These are phyloP conservation scores for Stagonosporopsis tanaceti DNA, from an alignment of 2,329 filamentous ascomycete species.

Conservation along the genomic window DNA sequence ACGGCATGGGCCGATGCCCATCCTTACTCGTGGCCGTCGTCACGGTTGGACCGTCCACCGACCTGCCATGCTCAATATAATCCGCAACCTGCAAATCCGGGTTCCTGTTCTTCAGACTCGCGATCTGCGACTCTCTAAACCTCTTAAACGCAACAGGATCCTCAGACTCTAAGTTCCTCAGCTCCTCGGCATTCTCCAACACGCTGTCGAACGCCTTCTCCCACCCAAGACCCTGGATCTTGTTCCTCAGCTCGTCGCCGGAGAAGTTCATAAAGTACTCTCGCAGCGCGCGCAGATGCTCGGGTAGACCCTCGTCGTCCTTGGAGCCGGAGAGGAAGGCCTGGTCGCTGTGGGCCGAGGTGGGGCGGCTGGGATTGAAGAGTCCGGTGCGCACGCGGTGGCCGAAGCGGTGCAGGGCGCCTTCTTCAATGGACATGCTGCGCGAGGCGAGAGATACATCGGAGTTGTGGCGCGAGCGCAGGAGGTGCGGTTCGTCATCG, in stretches of 20 bases:
- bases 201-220: slow-evolving; percentile 69
- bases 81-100: slow-evolving; percentile 25
- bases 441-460: slow-evolving; percentile 73
- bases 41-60: neutral
- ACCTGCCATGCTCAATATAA: slow-evolving; percentile 2
- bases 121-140: slow-evolving; percentile 49
- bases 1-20: slow-evolving; percentile 6
- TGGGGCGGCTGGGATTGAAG: slow-evolving; percentile 51
- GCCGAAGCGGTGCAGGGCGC: slow-evolving; percentile 72
- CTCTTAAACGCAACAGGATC: slow-evolving; percentile 42
- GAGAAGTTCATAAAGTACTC: slow-evolving; percentile 70
- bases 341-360: slow-evolving; percentile 27
- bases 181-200: slow-evolving; percentile 71
- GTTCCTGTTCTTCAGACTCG: slow-evolving; percentile 48
- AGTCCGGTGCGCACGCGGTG: slow-evolving; percentile 72
- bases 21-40: neutral
- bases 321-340: slow-evolving; percentile 40
- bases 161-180: slow-evolving; percentile 64
- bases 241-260: slow-evolving; percentile 64
- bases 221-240: slow-evolving; percentile 61
- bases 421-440: slow-evolving; percentile 72
- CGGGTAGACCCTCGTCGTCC: slow-evolving; percentile 47
- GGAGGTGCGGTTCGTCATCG: slow-evolving; percentile 53
- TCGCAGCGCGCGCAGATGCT: slow-evolving; percentile 63
- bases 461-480: slow-evolving; percentile 67